phyloP scores from a whole-genome alignment of 768 basidiomycete genomes.

The Mycena pura region DNA sequence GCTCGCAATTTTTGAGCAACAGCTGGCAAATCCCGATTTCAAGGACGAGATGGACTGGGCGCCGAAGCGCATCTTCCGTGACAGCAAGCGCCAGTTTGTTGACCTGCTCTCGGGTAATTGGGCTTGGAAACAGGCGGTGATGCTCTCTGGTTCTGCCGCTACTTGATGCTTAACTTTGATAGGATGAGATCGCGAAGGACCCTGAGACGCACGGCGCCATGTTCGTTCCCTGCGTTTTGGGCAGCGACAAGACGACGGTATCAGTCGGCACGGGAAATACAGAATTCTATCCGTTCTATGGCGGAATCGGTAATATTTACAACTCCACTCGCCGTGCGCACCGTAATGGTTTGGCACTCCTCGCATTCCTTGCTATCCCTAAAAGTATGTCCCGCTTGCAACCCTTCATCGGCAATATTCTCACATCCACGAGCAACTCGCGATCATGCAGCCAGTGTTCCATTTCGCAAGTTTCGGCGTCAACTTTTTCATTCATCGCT shows the following conservation, averaged over 20 bases:
- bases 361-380: constrained; percentile 20
- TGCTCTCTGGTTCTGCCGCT: constrained; percentile 12
- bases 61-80: constrained; percentile 24
- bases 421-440: constrained; percentile 1
- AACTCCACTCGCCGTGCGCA: constrained; percentile 21
- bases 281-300: constrained; percentile 30
- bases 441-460: constrained; percentile 6
- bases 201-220: constrained; percentile 14
- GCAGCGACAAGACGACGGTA: constrained; percentile 30
- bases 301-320: constrained; percentile 19
- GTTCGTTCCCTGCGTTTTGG: constrained; percentile 22
- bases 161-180: neutral
- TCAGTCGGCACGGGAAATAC: constrained; percentile 24
- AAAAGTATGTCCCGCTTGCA: constrained; percentile 29
- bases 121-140: constrained; percentile 39
- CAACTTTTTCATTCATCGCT: constrained; percentile 31
- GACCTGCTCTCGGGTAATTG: constrained; percentile 36
- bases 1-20: constrained; percentile 16
- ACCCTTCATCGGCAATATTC: neutral
- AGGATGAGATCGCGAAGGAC: constrained; percentile 35
- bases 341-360: neutral
- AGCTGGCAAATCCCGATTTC: constrained; percentile 32
- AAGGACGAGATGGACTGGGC: constrained; percentile 27
- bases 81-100: constrained; percentile 11
- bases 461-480: constrained; percentile 25